These are phyloP conservation scores for Postia placenta DNA, from an alignment of 768 basidiomycete genomes.

Conservation along the genomic window DNA sequence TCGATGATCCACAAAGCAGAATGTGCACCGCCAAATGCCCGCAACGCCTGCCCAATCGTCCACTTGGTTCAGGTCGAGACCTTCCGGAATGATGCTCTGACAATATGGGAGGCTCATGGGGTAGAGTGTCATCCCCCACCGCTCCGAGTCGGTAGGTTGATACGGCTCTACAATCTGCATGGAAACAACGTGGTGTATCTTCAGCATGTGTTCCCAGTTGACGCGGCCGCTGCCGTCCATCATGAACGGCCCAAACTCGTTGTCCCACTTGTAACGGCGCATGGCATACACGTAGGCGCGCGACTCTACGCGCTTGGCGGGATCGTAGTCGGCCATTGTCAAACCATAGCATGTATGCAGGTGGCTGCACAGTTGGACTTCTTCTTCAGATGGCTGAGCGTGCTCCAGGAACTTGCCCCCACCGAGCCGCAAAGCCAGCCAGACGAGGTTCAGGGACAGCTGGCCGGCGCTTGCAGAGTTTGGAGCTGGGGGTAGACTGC, in stretches of 20 bases:
- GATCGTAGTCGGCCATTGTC: conserved; percentile 37
- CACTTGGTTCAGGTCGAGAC: conserved; percentile 29
- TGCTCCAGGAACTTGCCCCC: conserved; percentile 41
- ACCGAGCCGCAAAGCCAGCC: conserved; percentile 40
- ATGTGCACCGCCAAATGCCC: conserved; percentile 58
- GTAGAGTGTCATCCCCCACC: conserved; percentile 25
- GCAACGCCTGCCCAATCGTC: conserved; percentile 55
- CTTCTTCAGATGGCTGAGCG: conserved; percentile 24
- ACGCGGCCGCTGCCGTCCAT: conserved; percentile 36
- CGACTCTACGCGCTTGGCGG: conserved; percentile 30
- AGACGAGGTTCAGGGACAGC: conserved; percentile 45
- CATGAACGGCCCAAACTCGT: conserved; percentile 53
- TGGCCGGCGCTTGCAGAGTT: conserved; percentile 19
- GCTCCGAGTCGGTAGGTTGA: conserved; percentile 11
- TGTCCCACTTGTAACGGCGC: conserved; percentile 45
- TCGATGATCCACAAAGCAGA: conserved; percentile 64
- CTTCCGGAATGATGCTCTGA: conserved; percentile 41
- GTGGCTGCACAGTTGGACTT: conserved; percentile 40
- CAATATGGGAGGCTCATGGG: conserved; percentile 49
- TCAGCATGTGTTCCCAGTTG: conserved; percentile 56
- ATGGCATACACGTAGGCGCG: conserved; percentile 59
- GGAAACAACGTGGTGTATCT: conserved; percentile 49
- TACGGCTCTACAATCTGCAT: conserved; percentile 41
- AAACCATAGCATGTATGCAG: conserved; percentile 56
- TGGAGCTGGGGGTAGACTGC: conserved; percentile 33